Evolutionary conservation across 345 rosid genomes (phyloP).

Genomic region (Salix suchowensis): DNA sequence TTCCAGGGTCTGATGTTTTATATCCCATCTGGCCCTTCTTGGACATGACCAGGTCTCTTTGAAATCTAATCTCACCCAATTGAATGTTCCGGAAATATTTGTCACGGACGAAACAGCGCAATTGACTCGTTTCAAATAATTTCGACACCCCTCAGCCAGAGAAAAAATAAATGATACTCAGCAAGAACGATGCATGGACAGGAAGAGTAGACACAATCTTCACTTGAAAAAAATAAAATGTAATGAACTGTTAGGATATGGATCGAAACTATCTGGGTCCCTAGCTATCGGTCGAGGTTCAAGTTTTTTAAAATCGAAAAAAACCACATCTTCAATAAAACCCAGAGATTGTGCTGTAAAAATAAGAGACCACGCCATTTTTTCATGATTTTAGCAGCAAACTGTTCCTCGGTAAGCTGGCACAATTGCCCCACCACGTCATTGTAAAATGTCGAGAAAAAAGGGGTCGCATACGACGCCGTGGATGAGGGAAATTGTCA

Average conservation of each 20-base stretch:
- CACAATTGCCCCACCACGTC: conserved; percentile 12
- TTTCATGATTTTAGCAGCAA: neutral
- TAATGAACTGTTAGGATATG: neutral
- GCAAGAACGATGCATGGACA: neutral
- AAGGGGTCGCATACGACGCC: no score
- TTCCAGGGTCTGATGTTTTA: no score
- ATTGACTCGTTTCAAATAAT: conserved; percentile 17
- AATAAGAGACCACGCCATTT: neutral
- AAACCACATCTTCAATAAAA: neutral
- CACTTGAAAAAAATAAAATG: neutral
- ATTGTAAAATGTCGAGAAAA: neutral
- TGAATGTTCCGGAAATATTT: no score
- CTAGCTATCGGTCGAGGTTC: neutral
- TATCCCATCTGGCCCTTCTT: no score
- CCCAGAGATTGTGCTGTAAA: neutral
- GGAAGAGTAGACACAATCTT: conserved; percentile 1
- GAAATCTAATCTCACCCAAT: no score
- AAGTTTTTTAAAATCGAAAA: neutral
- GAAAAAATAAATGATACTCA: no score
- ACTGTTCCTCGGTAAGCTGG: neutral
- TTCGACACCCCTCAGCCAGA: no score
- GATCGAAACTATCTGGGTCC: neutral
- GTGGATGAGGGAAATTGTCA: no score
- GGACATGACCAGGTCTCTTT: no score
- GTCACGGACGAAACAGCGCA: conserved; percentile 19